These are phyloP conservation scores for Calonectria pseudoreteaudii DNA, from an alignment of 2,329 filamentous ascomycete genomes.

Conservation along the genomic window DNA sequence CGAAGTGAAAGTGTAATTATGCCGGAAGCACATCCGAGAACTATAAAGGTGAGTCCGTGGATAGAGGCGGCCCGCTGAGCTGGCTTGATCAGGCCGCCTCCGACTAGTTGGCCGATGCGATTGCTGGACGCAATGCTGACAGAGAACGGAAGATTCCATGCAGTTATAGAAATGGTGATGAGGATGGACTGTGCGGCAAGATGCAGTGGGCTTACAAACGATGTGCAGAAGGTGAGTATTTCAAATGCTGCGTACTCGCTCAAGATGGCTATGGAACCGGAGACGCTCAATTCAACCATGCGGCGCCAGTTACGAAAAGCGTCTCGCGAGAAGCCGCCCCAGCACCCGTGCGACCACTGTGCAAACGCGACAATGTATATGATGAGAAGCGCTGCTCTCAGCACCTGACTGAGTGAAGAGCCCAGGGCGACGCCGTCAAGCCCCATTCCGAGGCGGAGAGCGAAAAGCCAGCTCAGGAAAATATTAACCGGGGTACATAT, in stretches of 20 bases:
- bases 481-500: neutral
- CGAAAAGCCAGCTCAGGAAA: neutral
- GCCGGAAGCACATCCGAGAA: neutral
- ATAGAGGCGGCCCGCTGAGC: neutral
- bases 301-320: neutral
- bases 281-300: neutral
- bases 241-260: slow-evolving; percentile 1
- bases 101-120: neutral
- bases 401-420: neutral
- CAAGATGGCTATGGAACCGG: neutral
- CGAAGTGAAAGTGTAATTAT: neutral
- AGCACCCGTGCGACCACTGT: neutral
- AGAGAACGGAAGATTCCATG: neutral
- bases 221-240: neutral
- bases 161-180: neutral
- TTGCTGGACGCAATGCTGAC: neutral
- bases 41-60: neutral
- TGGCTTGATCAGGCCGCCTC: neutral
- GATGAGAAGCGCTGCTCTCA: neutral
- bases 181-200: neutral
- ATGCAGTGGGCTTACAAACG: neutral
- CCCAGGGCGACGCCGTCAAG: neutral
- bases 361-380: neutral
- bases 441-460: neutral
- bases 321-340: neutral